Base-by-base conservation (phyloP, 1,284 basidiomycete species). In the Leccinum solheimii region DNA sequence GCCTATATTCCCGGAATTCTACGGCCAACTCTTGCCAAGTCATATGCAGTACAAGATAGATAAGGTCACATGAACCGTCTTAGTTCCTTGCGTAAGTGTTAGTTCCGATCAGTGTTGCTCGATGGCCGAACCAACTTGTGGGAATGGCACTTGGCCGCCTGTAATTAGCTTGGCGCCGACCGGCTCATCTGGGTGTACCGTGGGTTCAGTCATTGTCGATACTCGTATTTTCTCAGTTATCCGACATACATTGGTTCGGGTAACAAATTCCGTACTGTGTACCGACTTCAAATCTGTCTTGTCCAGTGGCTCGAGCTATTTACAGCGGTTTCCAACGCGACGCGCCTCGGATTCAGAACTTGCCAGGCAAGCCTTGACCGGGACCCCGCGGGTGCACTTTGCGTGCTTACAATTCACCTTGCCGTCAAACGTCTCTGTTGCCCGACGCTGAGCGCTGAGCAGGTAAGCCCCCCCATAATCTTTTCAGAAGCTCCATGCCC, bases 181-280 rank as follows among this genome's bases (percentile, higher is more conserved):
- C 16, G 16, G 38, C 23, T 32, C 11, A 56, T 27, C 19, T 9
- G 60, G 21, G 40, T 27, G 2, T 34, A 40, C 34, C 26, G 45
- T 36, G 40, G 40, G 64, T 55, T 53, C 60, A 32, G n/a, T 59
- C 36, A 13, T 16, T 10, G 38, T 32, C 32, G 26, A 21, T 21
- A 5, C 8, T 38, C 21, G 16, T 38, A 11, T 4, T 8, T 36
- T 55, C 53, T 8, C n/a, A n/a, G 43, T 64, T 54, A 58, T 69
- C 16, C 16, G 38, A 36, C 58, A 67, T 56, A 3, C 9, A 26
- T 50, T 50, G 8, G 14, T 50, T 50, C 26, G 14, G 49, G 23
- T 7, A 11, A 23, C 49, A 50, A 9, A 19, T n/a, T 19, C 26
- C 26, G 9, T 27, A 7, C 16, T 8, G 7, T 26, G 23, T 27